These are phyloP conservation scores for Eucalyptus sp. DNA, from an alignment of 345 rosid genomes.

Conservation along the genomic window DNA sequence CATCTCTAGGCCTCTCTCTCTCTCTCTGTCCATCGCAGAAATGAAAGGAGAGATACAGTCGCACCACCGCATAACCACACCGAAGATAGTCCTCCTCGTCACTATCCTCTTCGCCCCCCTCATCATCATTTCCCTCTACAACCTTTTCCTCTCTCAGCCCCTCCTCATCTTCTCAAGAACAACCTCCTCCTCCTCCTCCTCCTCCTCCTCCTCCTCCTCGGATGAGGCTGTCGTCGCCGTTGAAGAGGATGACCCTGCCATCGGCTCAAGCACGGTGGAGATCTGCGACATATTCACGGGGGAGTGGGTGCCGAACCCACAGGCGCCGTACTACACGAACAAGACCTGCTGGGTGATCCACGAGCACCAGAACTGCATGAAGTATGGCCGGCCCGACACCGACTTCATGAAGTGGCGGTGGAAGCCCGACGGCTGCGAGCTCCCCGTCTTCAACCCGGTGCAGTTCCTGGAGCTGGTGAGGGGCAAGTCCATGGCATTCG, in stretches of 20 bases:
- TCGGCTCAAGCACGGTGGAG: not conserved
- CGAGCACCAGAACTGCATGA: conserved; percentile 95
- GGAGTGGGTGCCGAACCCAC: conserved; percentile 64
- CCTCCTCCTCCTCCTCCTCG: not conserved
- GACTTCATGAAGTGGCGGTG: conserved; percentile 79
- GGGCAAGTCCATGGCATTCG: conserved; percentile 74
- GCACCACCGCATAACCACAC: not conserved
- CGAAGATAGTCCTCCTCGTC: conserved; percentile 5
- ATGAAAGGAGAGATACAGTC: not conserved
- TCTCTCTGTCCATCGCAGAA: not conserved
- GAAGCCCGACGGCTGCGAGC: conserved; percentile 65
- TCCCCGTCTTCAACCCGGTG: conserved; percentile 56
- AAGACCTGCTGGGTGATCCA: conserved; percentile 88
- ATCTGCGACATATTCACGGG: conserved; percentile 66
- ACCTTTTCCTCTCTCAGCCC: conserved; percentile 10
- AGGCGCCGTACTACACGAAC: conserved; percentile 83
- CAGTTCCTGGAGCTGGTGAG: conserved; percentile 59
- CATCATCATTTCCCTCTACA: conserved; percentile 20
- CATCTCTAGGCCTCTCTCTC: not conserved
- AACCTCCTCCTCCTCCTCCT: not conserved
- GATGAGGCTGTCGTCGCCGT: not conserved
- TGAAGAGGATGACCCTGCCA: not conserved
- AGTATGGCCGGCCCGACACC: conserved; percentile 64
- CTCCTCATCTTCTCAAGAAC: not conserved
- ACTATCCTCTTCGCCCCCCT: conserved; percentile 9